Conservation (phyloP, 2,329 filamentous ascomycete genomes). For the Penicillium sp. region DNA sequence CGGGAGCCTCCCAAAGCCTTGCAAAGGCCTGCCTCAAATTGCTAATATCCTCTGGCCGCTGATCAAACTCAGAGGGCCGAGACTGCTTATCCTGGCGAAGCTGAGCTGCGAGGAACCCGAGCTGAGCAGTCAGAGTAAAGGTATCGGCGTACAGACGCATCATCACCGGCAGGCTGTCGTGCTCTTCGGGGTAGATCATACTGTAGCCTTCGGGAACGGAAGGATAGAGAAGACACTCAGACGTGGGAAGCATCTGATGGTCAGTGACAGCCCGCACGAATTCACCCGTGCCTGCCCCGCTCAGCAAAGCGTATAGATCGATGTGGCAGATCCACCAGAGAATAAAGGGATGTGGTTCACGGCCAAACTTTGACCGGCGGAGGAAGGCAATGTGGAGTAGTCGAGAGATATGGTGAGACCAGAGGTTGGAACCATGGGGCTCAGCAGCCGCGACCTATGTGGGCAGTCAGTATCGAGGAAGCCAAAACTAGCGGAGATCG, state of each 20-base stretch:
- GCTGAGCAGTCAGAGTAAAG: conserved; percentile 44
- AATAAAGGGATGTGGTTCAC: conserved; percentile 51
- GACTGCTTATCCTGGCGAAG: conserved; percentile 39
- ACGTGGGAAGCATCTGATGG: conserved; percentile 48
- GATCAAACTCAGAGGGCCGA: conserved; percentile 21
- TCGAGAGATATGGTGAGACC: conserved; percentile 55
- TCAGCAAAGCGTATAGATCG: conserved; percentile 56
- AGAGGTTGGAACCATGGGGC: conserved; percentile 49
- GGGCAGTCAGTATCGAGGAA: conserved; percentile 16
- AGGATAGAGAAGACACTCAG: conserved; percentile 38
- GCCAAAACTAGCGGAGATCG: background rate
- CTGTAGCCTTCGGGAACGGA: conserved; percentile 35
- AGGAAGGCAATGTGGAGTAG: conserved; percentile 51
- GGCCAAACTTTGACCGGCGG: conserved; percentile 45
- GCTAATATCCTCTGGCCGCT: conserved; percentile 33
- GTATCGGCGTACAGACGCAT: conserved; percentile 48
- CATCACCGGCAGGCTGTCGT: conserved; percentile 39
- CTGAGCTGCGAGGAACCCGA: conserved; percentile 45
- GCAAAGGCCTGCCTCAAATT: conserved; percentile 38
- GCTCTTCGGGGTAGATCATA: conserved; percentile 38
- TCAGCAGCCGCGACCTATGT: conserved; percentile 48
- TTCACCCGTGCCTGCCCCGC: conserved; percentile 51
- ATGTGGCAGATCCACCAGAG: conserved; percentile 56
- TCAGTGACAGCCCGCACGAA: conserved; percentile 50
- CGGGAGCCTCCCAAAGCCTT: conserved; percentile 40